Evolutionary conservation across 2,329 filamentous ascomycete genomes (phyloP).

Genomic region (Penicillium capsulatum): DNA sequence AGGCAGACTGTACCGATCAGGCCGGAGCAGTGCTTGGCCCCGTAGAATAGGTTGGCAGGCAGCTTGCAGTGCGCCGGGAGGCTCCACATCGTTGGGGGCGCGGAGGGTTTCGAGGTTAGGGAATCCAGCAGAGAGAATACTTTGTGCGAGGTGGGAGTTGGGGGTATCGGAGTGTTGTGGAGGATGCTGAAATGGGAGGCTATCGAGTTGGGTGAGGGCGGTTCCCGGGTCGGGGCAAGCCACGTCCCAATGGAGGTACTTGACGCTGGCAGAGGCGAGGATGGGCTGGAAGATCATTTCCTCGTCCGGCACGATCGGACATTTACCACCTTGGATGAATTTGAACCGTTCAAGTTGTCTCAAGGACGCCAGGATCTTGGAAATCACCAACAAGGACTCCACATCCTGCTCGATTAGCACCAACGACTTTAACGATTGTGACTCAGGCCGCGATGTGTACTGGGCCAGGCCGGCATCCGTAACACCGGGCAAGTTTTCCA

Average conservation of each 20-base stretch:
- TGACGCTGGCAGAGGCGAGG: conserved; percentile 48
- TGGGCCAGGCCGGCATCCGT: conserved; percentile 54
- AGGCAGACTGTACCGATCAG: conserved; percentile 41
- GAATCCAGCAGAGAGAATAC: conserved; percentile 42
- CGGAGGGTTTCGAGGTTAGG: conserved; percentile 39
- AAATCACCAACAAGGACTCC: conserved; percentile 49
- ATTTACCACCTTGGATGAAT: conserved; percentile 48
- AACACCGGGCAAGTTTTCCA: conserved; percentile 54
- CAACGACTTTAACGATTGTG: conserved; percentile 45
- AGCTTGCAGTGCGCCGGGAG: conserved; percentile 42
- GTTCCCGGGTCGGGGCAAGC: conserved; percentile 37
- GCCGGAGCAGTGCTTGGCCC: conserved; percentile 37
- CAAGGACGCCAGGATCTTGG: conserved; percentile 49
- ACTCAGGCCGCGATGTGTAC: conserved; percentile 47
- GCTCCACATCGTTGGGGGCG: conserved; percentile 44
- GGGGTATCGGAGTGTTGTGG: conserved; percentile 34
- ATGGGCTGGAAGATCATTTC: conserved; percentile 45
- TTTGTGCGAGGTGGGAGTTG: conserved; percentile 43
- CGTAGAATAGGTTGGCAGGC: conserved; percentile 40
- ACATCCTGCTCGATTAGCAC: conserved; percentile 53
- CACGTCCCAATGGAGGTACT: conserved; percentile 56
- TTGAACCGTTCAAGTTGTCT: conserved; percentile 47
- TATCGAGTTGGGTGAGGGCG: conserved; percentile 38
- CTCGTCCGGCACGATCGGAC: conserved; percentile 44
- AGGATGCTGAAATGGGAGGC: conserved; percentile 34